These are phyloP conservation scores for Malus orientalis DNA, from an alignment of 306 rosid species.

Conservation along the genomic window DNA sequence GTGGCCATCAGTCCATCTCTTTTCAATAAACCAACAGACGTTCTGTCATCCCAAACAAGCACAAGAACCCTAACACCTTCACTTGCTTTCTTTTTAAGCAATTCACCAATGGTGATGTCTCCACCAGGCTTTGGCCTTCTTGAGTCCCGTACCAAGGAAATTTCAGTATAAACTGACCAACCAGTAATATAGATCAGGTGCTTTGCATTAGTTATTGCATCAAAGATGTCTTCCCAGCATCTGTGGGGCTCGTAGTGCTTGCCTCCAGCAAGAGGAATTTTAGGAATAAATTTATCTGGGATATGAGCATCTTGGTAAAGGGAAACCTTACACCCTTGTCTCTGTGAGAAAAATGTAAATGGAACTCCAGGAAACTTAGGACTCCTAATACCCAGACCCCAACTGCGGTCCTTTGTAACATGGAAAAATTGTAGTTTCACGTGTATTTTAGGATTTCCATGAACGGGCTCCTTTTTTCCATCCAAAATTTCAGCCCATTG, in stretches of 20 bases:
- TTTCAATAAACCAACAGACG: conserved; percentile 30
- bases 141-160: conserved; percentile 34
- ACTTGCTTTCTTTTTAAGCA: conserved; percentile 39
- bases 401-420: conserved; percentile 31
- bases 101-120: conserved; percentile 28
- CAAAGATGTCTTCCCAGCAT: conserved; percentile 50
- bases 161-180: conserved; percentile 40
- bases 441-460: conserved; percentile 31
- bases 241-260: conserved; percentile 37
- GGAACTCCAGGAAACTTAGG: conserved; percentile 47
- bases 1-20: conserved; percentile 46
- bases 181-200: conserved; percentile 48
- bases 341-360: conserved; percentile 36
- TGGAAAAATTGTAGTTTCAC: conserved; percentile 39
- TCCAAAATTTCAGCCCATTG: conserved; percentile 35
- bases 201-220: conserved; percentile 42
- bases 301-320: conserved; percentile 44
- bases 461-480: conserved; percentile 16
- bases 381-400: conserved; percentile 38
- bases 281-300: conserved; percentile 38
- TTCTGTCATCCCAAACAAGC: conserved; percentile 50
- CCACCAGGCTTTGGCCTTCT: conserved; percentile 47
- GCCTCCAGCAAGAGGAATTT: conserved; percentile 44
- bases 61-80: conserved; percentile 43
- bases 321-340: conserved; percentile 36